Conservation (phyloP, 1,284 basidiomycete species). For the Ceratobasidium sp. region DNA sequence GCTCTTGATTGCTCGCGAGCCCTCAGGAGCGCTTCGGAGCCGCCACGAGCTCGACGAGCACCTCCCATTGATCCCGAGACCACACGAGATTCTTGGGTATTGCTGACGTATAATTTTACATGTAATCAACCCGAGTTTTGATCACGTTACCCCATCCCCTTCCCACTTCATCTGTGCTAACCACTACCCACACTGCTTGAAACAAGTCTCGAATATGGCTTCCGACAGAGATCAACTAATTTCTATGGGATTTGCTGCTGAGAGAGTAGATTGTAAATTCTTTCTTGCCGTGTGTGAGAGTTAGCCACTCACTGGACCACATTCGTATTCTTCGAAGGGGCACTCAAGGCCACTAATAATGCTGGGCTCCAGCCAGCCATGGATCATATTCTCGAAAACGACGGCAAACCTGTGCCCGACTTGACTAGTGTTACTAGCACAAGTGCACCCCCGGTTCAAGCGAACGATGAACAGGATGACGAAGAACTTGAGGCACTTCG, state of each 20-base stretch:
- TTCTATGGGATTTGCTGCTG: conserved; percentile 84
- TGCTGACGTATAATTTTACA: too few species aligned
- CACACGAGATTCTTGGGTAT: too few species aligned
- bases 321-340: conserved; percentile 62
- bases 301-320: background rate
- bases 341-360: conserved; percentile 77
- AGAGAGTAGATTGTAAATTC: conserved; percentile 80
- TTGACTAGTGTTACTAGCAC: conserved; percentile 48
- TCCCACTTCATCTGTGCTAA: too few species aligned
- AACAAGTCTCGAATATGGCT: conserved; percentile 46
- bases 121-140: too few species aligned
- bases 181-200: background rate
- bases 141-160: too few species aligned
- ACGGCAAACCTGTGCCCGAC: conserved; percentile 75
- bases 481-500: conserved; percentile 72
- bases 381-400: conserved; percentile 83
- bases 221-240: conserved; percentile 78
- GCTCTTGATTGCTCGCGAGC: too few species aligned
- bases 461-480: conserved; percentile 64
- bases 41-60: too few species aligned
- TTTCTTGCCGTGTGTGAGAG: background rate
- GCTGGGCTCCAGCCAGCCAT: conserved; percentile 87
- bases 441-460: conserved; percentile 43
- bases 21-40: too few species aligned
- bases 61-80: too few species aligned